Base-by-base conservation (phyloP, 495 filamentous ascomycete genomes). In the Arthonia radiata region DNA sequence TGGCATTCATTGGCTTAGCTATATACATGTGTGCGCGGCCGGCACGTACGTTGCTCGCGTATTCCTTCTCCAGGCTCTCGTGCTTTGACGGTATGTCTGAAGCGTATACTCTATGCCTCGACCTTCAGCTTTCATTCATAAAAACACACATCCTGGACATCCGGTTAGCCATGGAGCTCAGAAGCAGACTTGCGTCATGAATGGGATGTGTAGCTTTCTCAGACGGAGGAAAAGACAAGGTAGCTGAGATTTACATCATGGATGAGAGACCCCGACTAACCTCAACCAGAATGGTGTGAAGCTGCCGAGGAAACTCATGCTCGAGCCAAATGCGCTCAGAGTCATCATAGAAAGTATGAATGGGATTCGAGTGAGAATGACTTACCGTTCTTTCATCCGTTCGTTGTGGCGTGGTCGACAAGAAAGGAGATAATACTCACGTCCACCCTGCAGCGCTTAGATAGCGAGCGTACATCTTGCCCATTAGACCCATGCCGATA, bases 301-400 rank as follows among this genome's bases (percentile, higher is more conserved):
- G 37, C 39, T 27, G 22, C 31, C 40, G 38, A 33, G 31, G 39
- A 57, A 49, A 40, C 44, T 60, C 64, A 77, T 89, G 59, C 80
- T 93, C 80, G 77, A 93, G 81, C 81, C 81, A 93, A 93, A 93
- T 93, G 81, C 81, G 76, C 81, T 93, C 81, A 78, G n/a, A 76
- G 79, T 93, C 81, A 93, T 91, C 81, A 83, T 81, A 43, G 39
- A 42, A 54, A 40, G 28, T 28, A n/a, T n/a, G n/a, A n/a, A n/a
- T n/a, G n/a, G n/a, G n/a, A n/a, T n/a, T n/a, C n/a, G n/a, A n/a
- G n/a, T n/a, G n/a, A n/a, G n/a, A n/a, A n/a, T n/a, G n/a, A n/a
- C n/a, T n/a, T n/a, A n/a, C n/a, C n/a, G n/a, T n/a, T n/a, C n/a
- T n/a, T n/a, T n/a, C n/a, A n/a, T n/a, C n/a, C n/a, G n/a, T n/a